Conservation (phyloP, 306 rosid species). For the Mimosa pudica region DNA sequence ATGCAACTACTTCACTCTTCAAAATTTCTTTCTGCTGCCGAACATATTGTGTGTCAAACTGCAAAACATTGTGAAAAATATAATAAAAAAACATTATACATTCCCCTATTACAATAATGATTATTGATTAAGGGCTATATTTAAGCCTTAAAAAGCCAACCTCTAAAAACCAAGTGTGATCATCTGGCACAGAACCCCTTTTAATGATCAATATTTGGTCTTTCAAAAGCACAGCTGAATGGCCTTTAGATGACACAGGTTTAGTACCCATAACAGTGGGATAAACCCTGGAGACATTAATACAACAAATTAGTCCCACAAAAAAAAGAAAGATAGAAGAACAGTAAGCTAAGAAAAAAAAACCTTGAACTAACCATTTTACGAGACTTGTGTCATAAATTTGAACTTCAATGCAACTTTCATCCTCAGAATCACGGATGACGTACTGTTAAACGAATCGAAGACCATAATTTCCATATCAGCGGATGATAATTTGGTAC, state of each 20-base stretch:
- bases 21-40: conserved; percentile 56
- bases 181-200: conserved; percentile 64
- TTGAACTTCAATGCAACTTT: conserved; percentile 68
- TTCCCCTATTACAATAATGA: background rate
- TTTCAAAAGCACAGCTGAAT: conserved; percentile 63
- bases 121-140: conserved; percentile 5
- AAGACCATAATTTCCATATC: conserved; percentile 34
- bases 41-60: conserved; percentile 86
- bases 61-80: conserved; percentile 27
- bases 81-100: conserved; percentile 1
- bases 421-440: conserved; percentile 80
- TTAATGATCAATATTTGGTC: conserved; percentile 67
- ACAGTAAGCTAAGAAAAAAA: conserved; percentile 32
- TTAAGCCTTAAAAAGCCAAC: conserved; percentile 49
- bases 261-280: conserved; percentile 74
- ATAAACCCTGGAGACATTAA: conserved; percentile 61
- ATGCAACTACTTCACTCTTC: conserved; percentile 87
- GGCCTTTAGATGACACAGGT: conserved; percentile 71
- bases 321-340: conserved; percentile 27
- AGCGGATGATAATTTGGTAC: conserved; percentile 16
- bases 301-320: conserved; percentile 5
- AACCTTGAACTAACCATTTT: conserved; percentile 63
- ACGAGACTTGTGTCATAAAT: conserved; percentile 66
- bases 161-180: conserved; percentile 90
- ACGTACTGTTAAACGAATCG: conserved; percentile 80